These are phyloP conservation scores for Phialemonium atrogriseum DNA, from an alignment of 2,329 filamentous ascomycete species.

Conservation along the genomic window DNA sequence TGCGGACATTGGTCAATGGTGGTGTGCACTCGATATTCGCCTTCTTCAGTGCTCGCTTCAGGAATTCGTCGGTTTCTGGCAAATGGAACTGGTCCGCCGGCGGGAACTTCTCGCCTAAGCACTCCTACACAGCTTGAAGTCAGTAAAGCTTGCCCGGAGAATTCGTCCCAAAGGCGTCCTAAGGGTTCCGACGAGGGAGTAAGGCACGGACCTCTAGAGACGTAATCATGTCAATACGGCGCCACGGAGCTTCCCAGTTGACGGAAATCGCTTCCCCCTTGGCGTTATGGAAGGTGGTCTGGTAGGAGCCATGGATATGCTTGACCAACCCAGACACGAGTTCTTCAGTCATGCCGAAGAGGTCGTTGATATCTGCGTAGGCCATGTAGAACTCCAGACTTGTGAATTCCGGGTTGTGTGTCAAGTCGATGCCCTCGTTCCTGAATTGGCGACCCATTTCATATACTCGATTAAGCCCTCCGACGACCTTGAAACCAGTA, in stretches of 20 bases:
- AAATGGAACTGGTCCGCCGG: conserved; percentile 85
- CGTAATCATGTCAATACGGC: conserved; percentile 89
- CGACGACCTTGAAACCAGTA: too few relatives aligned
- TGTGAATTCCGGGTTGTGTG: conserved; percentile 98
- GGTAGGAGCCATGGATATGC: conserved; percentile 75
- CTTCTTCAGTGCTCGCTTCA: conserved; percentile 78
- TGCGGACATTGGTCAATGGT: conserved; percentile 86
- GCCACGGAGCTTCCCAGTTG: conserved; percentile 96
- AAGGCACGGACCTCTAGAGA: conserved; percentile 58
- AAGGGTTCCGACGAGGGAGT: too few relatives aligned
- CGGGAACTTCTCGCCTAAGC: conserved; percentile 88
- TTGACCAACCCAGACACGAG: conserved; percentile 86
- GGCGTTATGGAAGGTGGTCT: conserved; percentile 80
- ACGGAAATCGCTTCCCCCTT: conserved; percentile 79
- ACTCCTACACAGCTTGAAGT: too few relatives aligned
- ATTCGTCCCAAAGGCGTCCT: too few relatives aligned
- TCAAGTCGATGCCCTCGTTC: conserved; percentile 85
- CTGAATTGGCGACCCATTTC: conserved; percentile 94
- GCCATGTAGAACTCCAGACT: conserved; percentile 97
- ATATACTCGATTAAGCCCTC: conserved; percentile 89
- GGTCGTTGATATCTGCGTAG: conserved; percentile 83
- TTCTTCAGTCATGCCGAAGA: conserved; percentile 88
- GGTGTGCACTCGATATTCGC: conserved; percentile 82
- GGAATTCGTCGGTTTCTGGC: conserved; percentile 78
- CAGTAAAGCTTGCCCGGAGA: conserved; percentile 33